Percentiles rank a stretch among this genome's conserved stretches.
Evolutionary conservation across 371 early-diverging fungal genomes (phyloP).

Genomic region (Nematocida major): DNA sequence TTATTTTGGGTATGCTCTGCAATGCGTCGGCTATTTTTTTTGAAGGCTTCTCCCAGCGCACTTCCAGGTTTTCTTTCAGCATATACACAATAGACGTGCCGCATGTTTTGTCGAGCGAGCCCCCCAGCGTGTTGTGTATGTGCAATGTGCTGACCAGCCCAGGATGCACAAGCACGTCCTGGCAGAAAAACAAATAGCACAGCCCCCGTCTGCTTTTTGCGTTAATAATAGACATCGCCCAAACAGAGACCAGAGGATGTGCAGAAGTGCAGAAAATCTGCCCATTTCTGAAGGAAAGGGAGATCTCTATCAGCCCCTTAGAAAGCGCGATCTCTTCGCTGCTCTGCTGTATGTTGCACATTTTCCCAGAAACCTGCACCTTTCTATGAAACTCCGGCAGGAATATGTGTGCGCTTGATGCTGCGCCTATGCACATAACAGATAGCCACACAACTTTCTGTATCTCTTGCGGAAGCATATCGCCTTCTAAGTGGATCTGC

Average conservation of each 20-base stretch:
- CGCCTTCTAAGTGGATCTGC: not conserved
- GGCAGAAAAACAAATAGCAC: not conserved
- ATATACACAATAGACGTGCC: conserved; percentile 5
- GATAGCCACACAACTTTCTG: conserved; percentile 6
- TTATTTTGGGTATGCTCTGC: not conserved
- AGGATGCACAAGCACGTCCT: not conserved
- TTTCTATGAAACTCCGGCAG: not conserved
- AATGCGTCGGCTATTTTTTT: not conserved
- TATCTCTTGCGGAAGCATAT: conserved; percentile 3
- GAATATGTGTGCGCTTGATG: not conserved
- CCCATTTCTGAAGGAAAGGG: not conserved
- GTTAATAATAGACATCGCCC: conserved; percentile 4
- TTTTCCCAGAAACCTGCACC: not conserved
- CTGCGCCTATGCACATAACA: not conserved
- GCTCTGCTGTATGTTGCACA: conserved; percentile 1
- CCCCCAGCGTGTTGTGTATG: conserved; percentile 5
- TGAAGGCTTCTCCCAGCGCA: conserved; percentile 2
- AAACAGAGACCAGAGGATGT: not conserved
- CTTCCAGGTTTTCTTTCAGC: not conserved
- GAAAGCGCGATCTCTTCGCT: not conserved
- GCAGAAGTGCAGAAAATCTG: not conserved
- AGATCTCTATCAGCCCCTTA: not conserved
- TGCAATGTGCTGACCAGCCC: conserved; percentile 33
- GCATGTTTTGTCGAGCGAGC: not conserved
- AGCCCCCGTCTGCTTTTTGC: not conserved